Conservation (phyloP, 768 basidiomycete species). For the Boletus fagicola region DNA sequence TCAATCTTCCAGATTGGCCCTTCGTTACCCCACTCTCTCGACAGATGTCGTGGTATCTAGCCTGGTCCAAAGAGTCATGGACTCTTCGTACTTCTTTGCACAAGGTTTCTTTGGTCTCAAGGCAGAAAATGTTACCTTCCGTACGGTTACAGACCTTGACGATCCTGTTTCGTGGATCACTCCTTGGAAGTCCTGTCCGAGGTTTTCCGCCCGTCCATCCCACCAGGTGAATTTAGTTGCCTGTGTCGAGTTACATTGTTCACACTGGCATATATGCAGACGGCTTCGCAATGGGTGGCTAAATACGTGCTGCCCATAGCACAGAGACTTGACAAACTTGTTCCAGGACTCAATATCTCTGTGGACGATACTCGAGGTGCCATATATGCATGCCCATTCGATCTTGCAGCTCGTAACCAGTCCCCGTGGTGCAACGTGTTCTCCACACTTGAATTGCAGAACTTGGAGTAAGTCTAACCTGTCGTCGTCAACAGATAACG, state of each 20-base stretch:
- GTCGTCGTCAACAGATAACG: not conserved
- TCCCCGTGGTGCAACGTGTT: constrained; percentile 45
- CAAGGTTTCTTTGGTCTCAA: constrained; percentile 38
- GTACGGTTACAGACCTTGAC: constrained; percentile 33
- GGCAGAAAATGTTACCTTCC: constrained; percentile 28
- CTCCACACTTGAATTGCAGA: constrained; percentile 32
- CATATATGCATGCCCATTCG: constrained; percentile 43
- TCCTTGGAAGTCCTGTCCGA: constrained; percentile 39
- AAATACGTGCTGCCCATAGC: constrained; percentile 38
- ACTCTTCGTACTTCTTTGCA: constrained; percentile 42
- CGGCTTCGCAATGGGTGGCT: constrained; percentile 30
- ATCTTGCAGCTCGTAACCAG: constrained; percentile 35
- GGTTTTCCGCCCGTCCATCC: constrained; percentile 4
- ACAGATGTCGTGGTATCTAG: constrained; percentile 19
- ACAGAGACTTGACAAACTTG: constrained; percentile 32
- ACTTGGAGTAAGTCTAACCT: constrained; percentile 34
- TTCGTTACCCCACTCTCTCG: constrained; percentile 23
- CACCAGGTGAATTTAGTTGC: constrained; percentile 4
- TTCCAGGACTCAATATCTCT: constrained; percentile 35
- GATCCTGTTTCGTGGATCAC: constrained; percentile 42
- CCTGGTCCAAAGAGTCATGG: constrained; percentile 30
- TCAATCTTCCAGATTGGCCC: constrained; percentile 15
- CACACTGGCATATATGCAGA: constrained; percentile 9
- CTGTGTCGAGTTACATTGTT: not conserved
- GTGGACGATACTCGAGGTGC: constrained; percentile 39